A percentile compares a stretch with the other conserved stretches of the same genome.
Evolutionary conservation across 805 yeast genomes (phyloP).

Genomic region (Myxozyma kluyveri): DNA sequence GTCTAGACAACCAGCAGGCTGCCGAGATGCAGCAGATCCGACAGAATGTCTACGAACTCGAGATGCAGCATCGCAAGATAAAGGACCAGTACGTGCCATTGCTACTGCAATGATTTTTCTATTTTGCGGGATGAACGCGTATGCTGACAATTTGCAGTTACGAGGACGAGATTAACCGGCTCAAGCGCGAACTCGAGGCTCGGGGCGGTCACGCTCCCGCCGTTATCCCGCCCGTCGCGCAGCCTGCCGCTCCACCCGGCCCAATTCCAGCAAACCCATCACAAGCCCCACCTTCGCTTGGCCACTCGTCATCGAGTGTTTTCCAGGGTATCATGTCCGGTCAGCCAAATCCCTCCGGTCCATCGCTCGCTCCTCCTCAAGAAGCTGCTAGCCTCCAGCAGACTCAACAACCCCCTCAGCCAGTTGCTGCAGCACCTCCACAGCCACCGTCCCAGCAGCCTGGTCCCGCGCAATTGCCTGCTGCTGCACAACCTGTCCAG

Average conservation of each 20-base stretch:
- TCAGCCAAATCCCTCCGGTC: slow-evolving; percentile 33
- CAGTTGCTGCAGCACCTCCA: slow-evolving; percentile 33
- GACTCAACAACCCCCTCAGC: slow-evolving; percentile 32
- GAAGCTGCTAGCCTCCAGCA: slow-evolving; percentile 32
- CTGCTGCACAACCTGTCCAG: neutral
- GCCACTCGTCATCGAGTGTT: slow-evolving; percentile 36
- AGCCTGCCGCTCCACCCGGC: slow-evolving; percentile 11
- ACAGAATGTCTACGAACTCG: slow-evolving; percentile 90
- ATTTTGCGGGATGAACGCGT: neutral
- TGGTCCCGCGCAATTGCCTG: slow-evolving; percentile 25
- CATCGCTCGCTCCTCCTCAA: slow-evolving; percentile 33
- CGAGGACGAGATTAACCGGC: slow-evolving; percentile 83
- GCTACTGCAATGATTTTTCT: neutral
- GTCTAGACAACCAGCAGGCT: slow-evolving; percentile 70
- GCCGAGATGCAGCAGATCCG: slow-evolving; percentile 91
- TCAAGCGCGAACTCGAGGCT: slow-evolving; percentile 81
- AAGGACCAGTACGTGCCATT: slow-evolving; percentile 59
- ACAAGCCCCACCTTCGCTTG: slow-evolving; percentile 32
- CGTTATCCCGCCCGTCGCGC: slow-evolving; percentile 42
- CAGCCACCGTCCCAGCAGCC: slow-evolving; percentile 31
- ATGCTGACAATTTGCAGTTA: slow-evolving; percentile 41
- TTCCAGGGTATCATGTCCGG: slow-evolving; percentile 39
- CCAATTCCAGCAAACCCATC: slow-evolving; percentile 7
- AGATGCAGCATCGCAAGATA: slow-evolving; percentile 89
- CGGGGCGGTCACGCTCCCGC: slow-evolving; percentile 62